These are phyloP conservation scores for Fusarium papillatum DNA, from an alignment of 2,329 filamentous ascomycete genomes.

Conservation along the genomic window DNA sequence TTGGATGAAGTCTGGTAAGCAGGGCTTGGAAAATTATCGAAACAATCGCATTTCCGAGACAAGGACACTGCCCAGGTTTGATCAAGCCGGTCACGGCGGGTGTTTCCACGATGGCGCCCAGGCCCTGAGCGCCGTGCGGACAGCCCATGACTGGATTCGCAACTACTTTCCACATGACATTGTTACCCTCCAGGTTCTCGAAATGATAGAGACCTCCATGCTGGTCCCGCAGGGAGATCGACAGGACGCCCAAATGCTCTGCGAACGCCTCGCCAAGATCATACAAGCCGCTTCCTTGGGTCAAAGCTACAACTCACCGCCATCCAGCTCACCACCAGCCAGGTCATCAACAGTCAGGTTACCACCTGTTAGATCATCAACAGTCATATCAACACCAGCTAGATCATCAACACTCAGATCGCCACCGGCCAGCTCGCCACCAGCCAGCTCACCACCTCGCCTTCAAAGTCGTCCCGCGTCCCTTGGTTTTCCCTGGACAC, in stretches of 20 bases:
- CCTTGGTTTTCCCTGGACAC: background rate
- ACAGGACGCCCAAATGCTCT: background rate
- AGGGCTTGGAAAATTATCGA: background rate
- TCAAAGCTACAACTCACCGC: background rate
- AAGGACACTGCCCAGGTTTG: background rate
- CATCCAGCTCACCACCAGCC: background rate
- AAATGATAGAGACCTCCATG: background rate
- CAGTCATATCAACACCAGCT: background rate
- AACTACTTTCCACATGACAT: background rate
- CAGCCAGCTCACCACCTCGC: background rate
- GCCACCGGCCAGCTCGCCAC: background rate
- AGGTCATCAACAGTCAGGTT: background rate
- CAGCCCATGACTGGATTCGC: background rate
- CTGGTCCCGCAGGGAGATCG: background rate
- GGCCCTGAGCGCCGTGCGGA: background rate
- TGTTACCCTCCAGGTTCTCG: background rate
- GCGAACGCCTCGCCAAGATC: background rate
- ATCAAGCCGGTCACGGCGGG: background rate
- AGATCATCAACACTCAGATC: background rate
- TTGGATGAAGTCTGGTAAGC: background rate
- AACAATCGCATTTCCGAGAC: background rate
- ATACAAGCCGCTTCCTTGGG: background rate
- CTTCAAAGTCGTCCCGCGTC: background rate
- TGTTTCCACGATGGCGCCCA: constrained; percentile 11
- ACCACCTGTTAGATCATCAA: background rate